Evolutionary conservation across 2,329 filamentous ascomycete species (phyloP).

Genomic region (Alternaria hordeiaustralica): DNA sequence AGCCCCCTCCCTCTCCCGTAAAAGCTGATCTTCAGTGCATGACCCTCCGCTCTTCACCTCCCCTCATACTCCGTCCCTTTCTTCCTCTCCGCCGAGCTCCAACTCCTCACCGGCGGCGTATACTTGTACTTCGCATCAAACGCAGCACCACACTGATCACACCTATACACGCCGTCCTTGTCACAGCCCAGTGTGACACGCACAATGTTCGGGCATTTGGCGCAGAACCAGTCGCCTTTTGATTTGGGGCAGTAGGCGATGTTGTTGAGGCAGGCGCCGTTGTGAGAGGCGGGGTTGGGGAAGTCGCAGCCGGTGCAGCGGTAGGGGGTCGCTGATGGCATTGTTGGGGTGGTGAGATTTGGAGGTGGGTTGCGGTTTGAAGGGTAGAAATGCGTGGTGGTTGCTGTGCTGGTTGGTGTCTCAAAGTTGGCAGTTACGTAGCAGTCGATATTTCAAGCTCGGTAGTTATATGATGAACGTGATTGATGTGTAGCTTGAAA

Average conservation of each 20-base stretch:
- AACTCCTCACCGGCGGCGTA: background rate
- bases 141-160: background rate
- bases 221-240: slow-evolving; percentile 1
- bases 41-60: no score
- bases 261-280: background rate
- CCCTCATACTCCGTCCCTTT: background rate
- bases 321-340: background rate
- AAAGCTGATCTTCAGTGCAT: no score
- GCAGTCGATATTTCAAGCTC: no score
- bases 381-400: no score
- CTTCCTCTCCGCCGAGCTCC: background rate
- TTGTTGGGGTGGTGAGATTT: background rate
- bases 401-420: no score
- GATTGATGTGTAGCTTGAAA: no score
- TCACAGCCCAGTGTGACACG: background rate
- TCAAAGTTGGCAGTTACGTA: no score
- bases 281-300: background rate
- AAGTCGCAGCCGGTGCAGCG: background rate
- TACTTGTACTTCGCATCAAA: slow-evolving; percentile 2
- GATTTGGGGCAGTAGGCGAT: slow-evolving; percentile 1
- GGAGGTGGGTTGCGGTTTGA: no score
- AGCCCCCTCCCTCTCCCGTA: no score
- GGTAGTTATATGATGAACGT: no score
- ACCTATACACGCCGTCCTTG: background rate
- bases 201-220: background rate